phyloP scores from a whole-genome alignment of 331 rosid genomes.

The Prunus yedoensis region DNA sequence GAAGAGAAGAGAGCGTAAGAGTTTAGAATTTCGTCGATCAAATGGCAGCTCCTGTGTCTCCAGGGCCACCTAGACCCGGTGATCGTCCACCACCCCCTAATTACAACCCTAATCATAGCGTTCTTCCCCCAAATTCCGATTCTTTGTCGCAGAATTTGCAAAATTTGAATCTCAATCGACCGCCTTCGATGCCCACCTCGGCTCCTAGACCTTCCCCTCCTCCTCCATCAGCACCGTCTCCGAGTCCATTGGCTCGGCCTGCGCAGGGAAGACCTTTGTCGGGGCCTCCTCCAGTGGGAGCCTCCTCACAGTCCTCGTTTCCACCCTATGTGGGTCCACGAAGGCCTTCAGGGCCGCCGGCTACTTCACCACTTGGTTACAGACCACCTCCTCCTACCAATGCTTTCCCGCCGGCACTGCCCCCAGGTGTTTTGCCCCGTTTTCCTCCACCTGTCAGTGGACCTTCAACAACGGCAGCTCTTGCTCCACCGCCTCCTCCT shows the following conservation, averaged over 20 bases:
- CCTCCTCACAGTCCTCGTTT: slow-evolving; percentile 28
- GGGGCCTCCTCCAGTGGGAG: slow-evolving; percentile 38
- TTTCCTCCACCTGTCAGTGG: slow-evolving; percentile 54
- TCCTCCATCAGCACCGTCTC: slow-evolving; percentile 40
- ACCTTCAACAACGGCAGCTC: slow-evolving; percentile 35
- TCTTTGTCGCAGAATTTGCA: slow-evolving; percentile 48
- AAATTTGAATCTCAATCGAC: slow-evolving; percentile 70
- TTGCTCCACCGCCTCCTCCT: slow-evolving; percentile 20
- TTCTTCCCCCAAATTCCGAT: slow-evolving; percentile 44
- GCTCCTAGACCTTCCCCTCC: slow-evolving; percentile 63
- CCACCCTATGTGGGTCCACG: slow-evolving; percentile 34
- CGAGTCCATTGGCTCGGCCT: slow-evolving; percentile 59
- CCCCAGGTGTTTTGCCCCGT: slow-evolving; percentile 40
- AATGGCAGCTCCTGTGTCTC: slow-evolving; percentile 85
- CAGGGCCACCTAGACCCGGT: slow-evolving; percentile 81
- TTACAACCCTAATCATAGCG: slow-evolving; percentile 1
- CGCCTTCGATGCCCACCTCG: slow-evolving; percentile 57
- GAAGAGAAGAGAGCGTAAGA: not conserved
- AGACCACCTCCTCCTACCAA: slow-evolving; percentile 62
- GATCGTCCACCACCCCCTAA: slow-evolving; percentile 46
- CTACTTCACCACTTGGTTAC: slow-evolving; percentile 44
- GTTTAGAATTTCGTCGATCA: slow-evolving; percentile 29
- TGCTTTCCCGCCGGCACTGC: slow-evolving; percentile 42
- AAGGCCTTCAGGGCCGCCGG: slow-evolving; percentile 67
- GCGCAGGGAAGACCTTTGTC: slow-evolving; percentile 44